A percentile compares a stretch with the other conserved stretches of the same genome.
These are phyloP conservation scores for Borealophlyctis nickersoniae DNA, from an alignment of 192 early-diverging fungal species.

Conservation along the genomic window DNA sequence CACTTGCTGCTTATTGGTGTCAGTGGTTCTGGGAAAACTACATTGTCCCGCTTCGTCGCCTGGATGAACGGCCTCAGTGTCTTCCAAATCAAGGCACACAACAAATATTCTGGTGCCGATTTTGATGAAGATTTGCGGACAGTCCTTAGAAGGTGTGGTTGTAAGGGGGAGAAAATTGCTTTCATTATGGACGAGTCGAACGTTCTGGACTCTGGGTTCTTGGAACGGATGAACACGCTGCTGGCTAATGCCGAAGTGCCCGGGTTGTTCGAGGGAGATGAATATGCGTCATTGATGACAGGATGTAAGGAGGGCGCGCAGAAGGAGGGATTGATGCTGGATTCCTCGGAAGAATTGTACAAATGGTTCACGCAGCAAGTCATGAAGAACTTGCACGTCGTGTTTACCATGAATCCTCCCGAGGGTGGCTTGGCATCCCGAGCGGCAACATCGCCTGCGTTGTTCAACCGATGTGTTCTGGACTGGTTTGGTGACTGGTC, in stretches of 20 bases:
- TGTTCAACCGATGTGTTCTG: constrained; percentile 99
- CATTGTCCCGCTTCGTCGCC: constrained; percentile 96
- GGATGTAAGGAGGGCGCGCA: constrained; percentile 91
- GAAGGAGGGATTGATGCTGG: constrained; percentile 88
- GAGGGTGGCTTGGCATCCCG: constrained; percentile 84
- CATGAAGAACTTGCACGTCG: constrained; percentile 94
- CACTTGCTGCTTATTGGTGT: constrained; percentile 98
- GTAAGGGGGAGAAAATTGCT: constrained; percentile 96
- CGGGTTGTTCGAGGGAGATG: constrained; percentile 98
- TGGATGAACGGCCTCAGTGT: constrained; percentile 99
- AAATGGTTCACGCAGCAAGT: constrained; percentile 98
- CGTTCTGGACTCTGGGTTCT: constrained; percentile 94
- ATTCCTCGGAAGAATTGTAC: constrained; percentile 92
- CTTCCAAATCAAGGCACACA: constrained; percentile 97
- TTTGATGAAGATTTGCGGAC: constrained; percentile 96
- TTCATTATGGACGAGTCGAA: constrained; percentile 99
- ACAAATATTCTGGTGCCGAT: constrained; percentile 90
- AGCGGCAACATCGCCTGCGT: constrained; percentile 95
- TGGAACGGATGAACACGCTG: constrained; percentile 99
- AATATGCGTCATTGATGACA: constrained; percentile 90
- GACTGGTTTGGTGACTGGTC: constrained; percentile 99
- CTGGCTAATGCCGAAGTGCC: constrained; percentile 98
- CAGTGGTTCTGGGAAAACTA: constrained; percentile 96
- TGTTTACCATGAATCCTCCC: constrained; percentile 99
- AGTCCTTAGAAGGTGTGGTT: constrained; percentile 87